Evolutionary conservation across 441 rosid genomes (phyloP).

Genomic region (Gossypium gossypioides): DNA sequence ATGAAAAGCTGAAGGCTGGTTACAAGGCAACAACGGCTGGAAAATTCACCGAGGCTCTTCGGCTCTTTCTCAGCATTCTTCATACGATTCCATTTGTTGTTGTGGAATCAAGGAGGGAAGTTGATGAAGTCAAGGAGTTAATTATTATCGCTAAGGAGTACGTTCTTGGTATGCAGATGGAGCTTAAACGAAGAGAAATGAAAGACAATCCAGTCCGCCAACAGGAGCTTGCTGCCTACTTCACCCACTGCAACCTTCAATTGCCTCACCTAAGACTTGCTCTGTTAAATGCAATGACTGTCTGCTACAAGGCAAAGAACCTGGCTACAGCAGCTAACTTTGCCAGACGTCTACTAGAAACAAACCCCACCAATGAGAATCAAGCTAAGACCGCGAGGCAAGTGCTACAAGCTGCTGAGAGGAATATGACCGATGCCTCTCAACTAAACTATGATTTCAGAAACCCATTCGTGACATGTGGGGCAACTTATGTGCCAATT

Average conservation of each 20-base stretch:
- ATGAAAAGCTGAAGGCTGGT: slow-evolving; percentile 73
- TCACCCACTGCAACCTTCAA: slow-evolving; percentile 79
- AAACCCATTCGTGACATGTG: slow-evolving; percentile 76
- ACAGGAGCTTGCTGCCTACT: slow-evolving; percentile 88
- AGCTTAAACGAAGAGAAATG: slow-evolving; percentile 58
- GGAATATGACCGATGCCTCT: slow-evolving; percentile 53
- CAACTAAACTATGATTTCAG: slow-evolving; percentile 74
- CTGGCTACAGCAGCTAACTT: slow-evolving; percentile 62
- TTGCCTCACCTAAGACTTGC: slow-evolving; percentile 67
- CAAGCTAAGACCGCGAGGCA: slow-evolving; percentile 67
- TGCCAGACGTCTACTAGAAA: slow-evolving; percentile 63
- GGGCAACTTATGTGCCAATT: slow-evolving; percentile 77
- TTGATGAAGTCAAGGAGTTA: slow-evolving; percentile 81
- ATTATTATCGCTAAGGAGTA: slow-evolving; percentile 65
- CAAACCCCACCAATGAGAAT: slow-evolving; percentile 58
- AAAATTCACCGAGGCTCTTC: slow-evolving; percentile 59
- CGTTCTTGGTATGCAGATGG: slow-evolving; percentile 68
- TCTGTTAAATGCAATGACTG: slow-evolving; percentile 52
- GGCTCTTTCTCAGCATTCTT: slow-evolving; percentile 54
- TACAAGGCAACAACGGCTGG: slow-evolving; percentile 74
- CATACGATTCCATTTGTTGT: slow-evolving; percentile 76
- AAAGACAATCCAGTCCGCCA: slow-evolving; percentile 55
- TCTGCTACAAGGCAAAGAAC: slow-evolving; percentile 63
- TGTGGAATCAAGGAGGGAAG: slow-evolving; percentile 84
- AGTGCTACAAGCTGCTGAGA: slow-evolving; percentile 67